Percentiles rank a stretch among this genome's conserved stretches.
Conservation (phyloP, 208 protist species). For the Crithidia thermophila region DNA sequence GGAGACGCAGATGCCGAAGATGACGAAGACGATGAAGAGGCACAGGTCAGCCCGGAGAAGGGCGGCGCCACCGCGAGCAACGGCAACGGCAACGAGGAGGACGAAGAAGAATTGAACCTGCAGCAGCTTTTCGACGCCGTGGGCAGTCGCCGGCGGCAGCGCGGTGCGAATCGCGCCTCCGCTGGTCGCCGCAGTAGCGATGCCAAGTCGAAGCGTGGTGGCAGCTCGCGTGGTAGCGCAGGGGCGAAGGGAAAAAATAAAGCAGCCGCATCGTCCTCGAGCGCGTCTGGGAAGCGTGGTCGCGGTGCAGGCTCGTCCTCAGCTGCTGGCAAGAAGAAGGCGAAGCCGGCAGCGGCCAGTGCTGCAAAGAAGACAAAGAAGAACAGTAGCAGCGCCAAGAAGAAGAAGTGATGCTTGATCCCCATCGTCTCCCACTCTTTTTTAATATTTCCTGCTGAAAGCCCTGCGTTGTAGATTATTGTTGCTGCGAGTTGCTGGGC, state of each 20-base stretch:
- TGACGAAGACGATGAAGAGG: slow-evolving; percentile 11
- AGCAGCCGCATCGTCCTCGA: too few species aligned
- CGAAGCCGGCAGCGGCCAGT: slow-evolving; percentile 1
- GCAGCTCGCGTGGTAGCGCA: slow-evolving; percentile 13
- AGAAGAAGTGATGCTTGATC: slow-evolving; percentile 2
- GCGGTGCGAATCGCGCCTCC: slow-evolving; percentile 4
- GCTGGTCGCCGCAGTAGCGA: slow-evolving; percentile 11
- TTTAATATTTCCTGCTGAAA: too few species aligned
- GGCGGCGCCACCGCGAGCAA: too few species aligned
- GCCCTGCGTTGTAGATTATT: too few species aligned
- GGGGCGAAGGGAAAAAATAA: slow-evolving; percentile 19
- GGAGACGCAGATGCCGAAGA: slow-evolving; percentile 11
- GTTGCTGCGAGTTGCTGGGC: neutral
- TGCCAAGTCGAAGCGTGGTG: slow-evolving; percentile 9
- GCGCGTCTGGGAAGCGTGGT: too few species aligned
- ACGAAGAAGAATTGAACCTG: slow-evolving; percentile 24
- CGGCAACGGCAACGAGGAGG: slow-evolving; percentile 15
- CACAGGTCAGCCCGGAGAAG: neutral
- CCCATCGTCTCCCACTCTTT: neutral
- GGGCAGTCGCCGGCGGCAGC: slow-evolving; percentile 8
- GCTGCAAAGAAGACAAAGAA: slow-evolving; percentile 11
- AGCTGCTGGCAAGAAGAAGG: slow-evolving; percentile 8
- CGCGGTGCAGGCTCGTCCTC: neutral
- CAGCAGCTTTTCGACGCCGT: slow-evolving; percentile 28
- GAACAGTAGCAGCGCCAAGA: neutral